Percentiles rank a stretch among this genome's conserved stretches.
Evolutionary conservation across 1,139 yeast genomes (phyloP).

Genomic region (Geotrichum carabidarum): DNA sequence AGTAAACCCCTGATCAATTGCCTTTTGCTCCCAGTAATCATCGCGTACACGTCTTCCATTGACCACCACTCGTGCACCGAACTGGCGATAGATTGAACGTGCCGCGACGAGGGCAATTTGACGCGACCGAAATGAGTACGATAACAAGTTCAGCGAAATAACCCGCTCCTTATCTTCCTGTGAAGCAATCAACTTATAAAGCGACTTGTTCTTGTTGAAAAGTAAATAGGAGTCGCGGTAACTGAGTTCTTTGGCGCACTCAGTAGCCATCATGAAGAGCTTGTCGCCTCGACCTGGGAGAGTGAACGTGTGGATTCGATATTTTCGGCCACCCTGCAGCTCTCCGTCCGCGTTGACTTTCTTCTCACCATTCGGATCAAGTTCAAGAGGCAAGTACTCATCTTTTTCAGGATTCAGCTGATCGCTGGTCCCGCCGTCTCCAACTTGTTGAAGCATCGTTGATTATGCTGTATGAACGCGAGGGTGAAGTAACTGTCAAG

Average conservation of each 20-base stretch:
- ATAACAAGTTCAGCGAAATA: conserved; percentile 50
- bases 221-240: conserved; percentile 62
- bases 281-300: conserved; percentile 49
- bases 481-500: neutral
- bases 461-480: no score
- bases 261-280: conserved; percentile 61
- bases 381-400: conserved; percentile 35
- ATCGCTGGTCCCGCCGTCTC: conserved; percentile 12
- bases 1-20: conserved; percentile 54
- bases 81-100: conserved; percentile 60
- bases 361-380: conserved; percentile 51
- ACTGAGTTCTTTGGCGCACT: conserved; percentile 60
- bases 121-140: conserved; percentile 62
- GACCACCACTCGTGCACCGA: conserved; percentile 62
- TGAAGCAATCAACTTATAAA: conserved; percentile 53
- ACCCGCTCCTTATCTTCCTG: conserved; percentile 60
- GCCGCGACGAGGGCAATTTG: conserved; percentile 60
- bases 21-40: conserved; percentile 73
- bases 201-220: conserved; percentile 54
- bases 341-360: conserved; percentile 55
- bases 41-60: conserved; percentile 64
- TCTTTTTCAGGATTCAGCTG: conserved; percentile 32
- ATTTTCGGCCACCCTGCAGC: conserved; percentile 53
- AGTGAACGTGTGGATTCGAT: conserved; percentile 54
- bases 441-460: conserved; percentile 3